phyloP scores from a whole-genome alignment of 139 green algal species.

The Desmodesmus armatus region DNA sequence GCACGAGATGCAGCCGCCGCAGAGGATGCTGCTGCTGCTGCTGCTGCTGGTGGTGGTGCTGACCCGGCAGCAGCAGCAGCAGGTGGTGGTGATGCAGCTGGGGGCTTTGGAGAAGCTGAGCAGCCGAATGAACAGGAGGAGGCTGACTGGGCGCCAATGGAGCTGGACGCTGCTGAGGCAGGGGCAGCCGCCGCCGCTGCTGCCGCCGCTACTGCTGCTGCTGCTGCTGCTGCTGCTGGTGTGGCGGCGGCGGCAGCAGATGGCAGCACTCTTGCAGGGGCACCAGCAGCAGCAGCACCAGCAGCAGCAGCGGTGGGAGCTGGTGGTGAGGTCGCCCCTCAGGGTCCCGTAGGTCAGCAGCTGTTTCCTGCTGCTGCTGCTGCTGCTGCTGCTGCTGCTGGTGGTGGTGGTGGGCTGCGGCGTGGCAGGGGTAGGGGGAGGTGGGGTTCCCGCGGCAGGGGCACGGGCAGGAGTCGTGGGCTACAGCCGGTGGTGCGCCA shows the following conservation, averaged over 20 bases:
- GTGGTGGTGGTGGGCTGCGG: too few relatives aligned
- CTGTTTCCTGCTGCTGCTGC: not conserved
- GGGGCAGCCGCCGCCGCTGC: not conserved
- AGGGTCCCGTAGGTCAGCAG: not conserved
- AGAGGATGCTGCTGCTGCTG: constrained; percentile 11
- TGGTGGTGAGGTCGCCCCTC: not conserved
- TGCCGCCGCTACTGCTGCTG: not conserved
- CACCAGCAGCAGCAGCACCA: constrained; percentile 13
- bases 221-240: constrained; percentile 13
- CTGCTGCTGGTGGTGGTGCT: constrained; percentile 19
- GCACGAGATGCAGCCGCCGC: constrained; percentile 20
- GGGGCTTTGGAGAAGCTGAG: not conserved
- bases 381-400: not conserved
- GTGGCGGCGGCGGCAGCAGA: not conserved
- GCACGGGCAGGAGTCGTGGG: too few relatives aligned
- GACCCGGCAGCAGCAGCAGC: constrained; percentile 15
- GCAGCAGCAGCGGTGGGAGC: not conserved
- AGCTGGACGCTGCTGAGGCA: not conserved
- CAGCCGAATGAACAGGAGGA: not conserved
- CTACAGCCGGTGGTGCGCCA: not conserved
- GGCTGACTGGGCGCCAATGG: not conserved
- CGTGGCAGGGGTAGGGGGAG: too few relatives aligned
- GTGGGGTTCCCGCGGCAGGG: too few relatives aligned
- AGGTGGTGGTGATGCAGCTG: not conserved
- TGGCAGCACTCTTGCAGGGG: not conserved